phyloP scores from a whole-genome alignment of 2,329 filamentous ascomycete genomes.

The Colletotrichum sp. region DNA sequence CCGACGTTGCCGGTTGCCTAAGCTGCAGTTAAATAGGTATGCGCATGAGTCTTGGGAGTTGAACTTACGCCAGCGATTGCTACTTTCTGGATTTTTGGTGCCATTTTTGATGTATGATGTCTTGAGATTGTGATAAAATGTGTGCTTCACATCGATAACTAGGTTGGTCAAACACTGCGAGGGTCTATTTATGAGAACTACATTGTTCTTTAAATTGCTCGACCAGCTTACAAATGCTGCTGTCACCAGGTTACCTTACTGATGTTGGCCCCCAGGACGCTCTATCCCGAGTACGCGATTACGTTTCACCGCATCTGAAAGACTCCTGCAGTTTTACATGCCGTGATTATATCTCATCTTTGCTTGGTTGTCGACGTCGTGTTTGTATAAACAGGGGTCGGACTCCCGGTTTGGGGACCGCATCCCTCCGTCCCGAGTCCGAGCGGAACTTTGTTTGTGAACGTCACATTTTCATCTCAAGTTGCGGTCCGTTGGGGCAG shows the following conservation, averaged over 20 bases:
- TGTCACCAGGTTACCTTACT: neutral
- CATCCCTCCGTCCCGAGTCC: neutral
- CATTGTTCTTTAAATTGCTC: neutral
- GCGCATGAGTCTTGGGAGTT: too few relatives aligned
- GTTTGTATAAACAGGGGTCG: neutral
- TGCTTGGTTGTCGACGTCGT: neutral
- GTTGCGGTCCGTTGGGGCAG: neutral
- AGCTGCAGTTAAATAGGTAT: neutral
- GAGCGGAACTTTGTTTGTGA: neutral
- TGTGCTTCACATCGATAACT: neutral
- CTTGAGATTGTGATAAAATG: neutral
- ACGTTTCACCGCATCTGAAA: neutral
- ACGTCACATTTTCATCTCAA: neutral
- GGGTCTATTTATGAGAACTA: neutral
- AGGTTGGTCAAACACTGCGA: neutral
- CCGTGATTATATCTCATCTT: neutral
- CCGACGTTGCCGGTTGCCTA: conserved; percentile 39
- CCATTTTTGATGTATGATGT: neutral
- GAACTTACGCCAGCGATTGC: conserved; percentile 36
- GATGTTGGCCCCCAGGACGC: neutral
- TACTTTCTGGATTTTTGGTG: conserved; percentile 37
- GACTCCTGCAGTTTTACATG: neutral
- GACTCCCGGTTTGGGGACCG: neutral
- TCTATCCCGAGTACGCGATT: neutral
- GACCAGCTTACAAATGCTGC: neutral